These are phyloP conservation scores for Boletus vermiculosoides DNA, from an alignment of 768 basidiomycete species.

Conservation along the genomic window DNA sequence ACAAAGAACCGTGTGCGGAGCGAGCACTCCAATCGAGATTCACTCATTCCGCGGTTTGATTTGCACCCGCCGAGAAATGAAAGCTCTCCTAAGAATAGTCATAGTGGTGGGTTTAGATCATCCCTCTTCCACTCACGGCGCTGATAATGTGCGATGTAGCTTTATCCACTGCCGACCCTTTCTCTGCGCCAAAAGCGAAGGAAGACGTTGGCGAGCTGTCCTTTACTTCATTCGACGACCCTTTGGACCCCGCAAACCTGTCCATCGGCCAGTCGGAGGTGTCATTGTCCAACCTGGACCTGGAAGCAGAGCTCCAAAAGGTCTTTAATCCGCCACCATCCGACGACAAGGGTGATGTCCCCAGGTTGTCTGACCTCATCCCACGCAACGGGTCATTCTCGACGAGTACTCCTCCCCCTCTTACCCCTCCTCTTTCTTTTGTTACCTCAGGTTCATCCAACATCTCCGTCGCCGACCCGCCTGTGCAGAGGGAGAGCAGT, in stretches of 20 bases:
- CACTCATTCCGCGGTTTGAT: conserved; percentile 37
- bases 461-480: conserved; percentile 13
- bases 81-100: conserved; percentile 22
- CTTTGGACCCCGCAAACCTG: conserved; percentile 31
- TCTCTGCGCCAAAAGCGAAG: conserved; percentile 19
- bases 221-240: conserved; percentile 31
- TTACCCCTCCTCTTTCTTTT: conserved; percentile 21
- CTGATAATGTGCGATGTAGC: conserved; percentile 11
- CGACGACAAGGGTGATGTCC: conserved; percentile 10
- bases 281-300: conserved; percentile 34
- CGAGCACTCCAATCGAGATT: conserved; percentile 27
- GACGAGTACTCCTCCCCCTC: conserved; percentile 30
- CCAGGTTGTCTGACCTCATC: conserved; percentile 27
- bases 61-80: conserved; percentile 17
- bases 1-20: conserved; percentile 26
- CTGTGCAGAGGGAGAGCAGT: conserved; percentile 4
- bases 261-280: conserved; percentile 39
- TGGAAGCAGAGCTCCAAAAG: conserved; percentile 30
- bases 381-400: conserved; percentile 23
- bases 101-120: conserved; percentile 14
- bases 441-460: conserved; percentile 17
- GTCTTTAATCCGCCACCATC: conserved; percentile 17
- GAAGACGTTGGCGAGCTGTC: conserved; percentile 28
- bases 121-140: background rate
- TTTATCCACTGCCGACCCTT: conserved; percentile 20